Evolutionary conservation across 2,329 filamentous ascomycete genomes (phyloP).

Genomic region (Dactylellina sp.): DNA sequence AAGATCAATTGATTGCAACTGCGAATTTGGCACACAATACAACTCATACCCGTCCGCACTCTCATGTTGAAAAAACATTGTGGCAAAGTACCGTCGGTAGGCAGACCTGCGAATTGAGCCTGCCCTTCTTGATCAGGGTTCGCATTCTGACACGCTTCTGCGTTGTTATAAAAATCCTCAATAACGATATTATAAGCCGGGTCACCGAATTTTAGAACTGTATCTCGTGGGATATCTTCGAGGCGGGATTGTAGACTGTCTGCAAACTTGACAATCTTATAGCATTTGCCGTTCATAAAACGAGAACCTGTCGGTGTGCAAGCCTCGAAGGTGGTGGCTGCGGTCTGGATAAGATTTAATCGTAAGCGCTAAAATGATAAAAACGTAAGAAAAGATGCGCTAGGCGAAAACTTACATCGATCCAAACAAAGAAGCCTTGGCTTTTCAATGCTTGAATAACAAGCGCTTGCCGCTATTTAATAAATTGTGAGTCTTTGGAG

Average conservation of each 20-base stretch:
- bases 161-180: slow-evolving; percentile 24
- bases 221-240: slow-evolving; percentile 19
- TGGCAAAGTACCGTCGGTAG: slow-evolving; percentile 15
- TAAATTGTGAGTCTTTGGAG: no score
- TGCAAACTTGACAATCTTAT: slow-evolving; percentile 2
- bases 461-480: slow-evolving; percentile 27
- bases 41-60: background rate
- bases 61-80: slow-evolving; percentile 33
- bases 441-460: slow-evolving; percentile 19
- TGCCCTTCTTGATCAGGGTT: background rate
- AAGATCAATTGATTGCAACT: no score
- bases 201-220: slow-evolving; percentile 26
- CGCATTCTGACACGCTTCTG: slow-evolving; percentile 14
- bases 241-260: background rate
- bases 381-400: background rate
- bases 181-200: slow-evolving; percentile 12
- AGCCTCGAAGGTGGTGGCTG: background rate
- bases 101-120: slow-evolving; percentile 1
- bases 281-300: slow-evolving; percentile 29
- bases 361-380: background rate
- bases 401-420: slow-evolving; percentile 17
- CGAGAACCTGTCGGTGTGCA: slow-evolving; percentile 37
- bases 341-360: background rate
- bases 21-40: no score
- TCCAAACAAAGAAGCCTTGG: slow-evolving; percentile 19